Evolutionary conservation across 2,329 filamentous ascomycete species (phyloP), one percentile per base, ranked within the genome.

Genomic region (Eurotiales sp.): DNA sequence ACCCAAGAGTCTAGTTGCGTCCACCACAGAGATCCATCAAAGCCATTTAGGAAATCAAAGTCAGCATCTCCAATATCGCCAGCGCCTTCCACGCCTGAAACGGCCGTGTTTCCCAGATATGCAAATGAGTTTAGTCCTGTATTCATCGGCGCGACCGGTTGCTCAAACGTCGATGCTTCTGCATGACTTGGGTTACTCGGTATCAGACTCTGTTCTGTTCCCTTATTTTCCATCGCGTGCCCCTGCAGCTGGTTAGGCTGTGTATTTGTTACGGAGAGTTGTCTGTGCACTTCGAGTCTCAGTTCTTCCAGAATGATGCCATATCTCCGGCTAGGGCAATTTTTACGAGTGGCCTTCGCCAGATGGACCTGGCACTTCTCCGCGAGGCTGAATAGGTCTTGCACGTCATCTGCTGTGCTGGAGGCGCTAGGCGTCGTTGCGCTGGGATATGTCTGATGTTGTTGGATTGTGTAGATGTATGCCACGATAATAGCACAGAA

Each of bases 261-360:
- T 3, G 25, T 23, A 42, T 41, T 34, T 29, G 46, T 36, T 2
- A 42, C 19, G 2, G 63, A 53, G 27, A 68, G 61, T 45, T 69
- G 66, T 8, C 62, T 58, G 55, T 69, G 68, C 2, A 70, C 74
- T 50, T 77, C 73, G 7, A 65, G 59, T 37, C 73, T 62, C 19
- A 77, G 55, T 50, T 77, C 74, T 42, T 75, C 72, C 8, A 77
- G 56, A 39, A 77, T 77, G 44, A 77, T 76, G 25, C 72, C 72
- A 40, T 77, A 77, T 34, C 73, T 67, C 6, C 72, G 68, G 43
- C 72, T 75, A 0, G 74, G 74, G 2, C 73, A 76, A 27, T 76
- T 76, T 11, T 66, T 70, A 2, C 71, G 69, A 3, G 74, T 76
- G 2, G 74, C 75, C 48, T 72, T 67, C 2, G 72, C 73, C 12